These are phyloP conservation scores for Candida sanyiensis DNA, from an alignment of 805 yeast genomes.

Conservation along the genomic window DNA sequence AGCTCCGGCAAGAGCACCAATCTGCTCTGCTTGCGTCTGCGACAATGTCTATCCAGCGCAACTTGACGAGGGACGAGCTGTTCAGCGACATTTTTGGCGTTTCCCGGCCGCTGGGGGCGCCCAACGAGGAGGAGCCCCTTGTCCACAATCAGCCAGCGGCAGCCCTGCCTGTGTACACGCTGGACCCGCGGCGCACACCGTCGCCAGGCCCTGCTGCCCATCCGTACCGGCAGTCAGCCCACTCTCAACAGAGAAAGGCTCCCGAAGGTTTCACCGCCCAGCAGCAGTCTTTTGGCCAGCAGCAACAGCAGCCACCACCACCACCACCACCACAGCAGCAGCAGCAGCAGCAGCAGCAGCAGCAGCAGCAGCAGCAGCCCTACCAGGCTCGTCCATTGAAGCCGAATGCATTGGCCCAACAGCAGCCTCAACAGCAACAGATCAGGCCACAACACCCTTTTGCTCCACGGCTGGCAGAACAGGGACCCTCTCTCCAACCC, in stretches of 20 bases:
- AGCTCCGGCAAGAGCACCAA: not conserved
- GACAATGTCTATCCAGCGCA: slow-evolving; percentile 11
- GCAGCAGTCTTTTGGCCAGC: no score
- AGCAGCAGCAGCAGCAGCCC: slow-evolving; percentile 20
- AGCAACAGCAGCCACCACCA: slow-evolving; percentile 2
- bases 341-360: slow-evolving; percentile 15
- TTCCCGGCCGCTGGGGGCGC: slow-evolving; percentile 17
- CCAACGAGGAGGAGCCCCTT: not conserved
- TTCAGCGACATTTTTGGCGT: slow-evolving; percentile 29
- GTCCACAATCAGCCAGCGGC: not conserved
- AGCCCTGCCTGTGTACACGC: not conserved
- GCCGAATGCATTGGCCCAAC: slow-evolving; percentile 7
- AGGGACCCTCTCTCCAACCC: slow-evolving; percentile 7
- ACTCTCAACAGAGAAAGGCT: slow-evolving; percentile 8
- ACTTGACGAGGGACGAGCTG: slow-evolving; percentile 24
- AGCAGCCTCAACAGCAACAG: slow-evolving; percentile 4
- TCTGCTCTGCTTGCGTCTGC: not conserved
- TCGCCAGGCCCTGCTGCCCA: slow-evolving; percentile 7
- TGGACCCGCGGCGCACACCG: not conserved
- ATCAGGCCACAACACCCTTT: slow-evolving; percentile 2
- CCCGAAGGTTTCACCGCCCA: no score
- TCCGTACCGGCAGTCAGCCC: slow-evolving; percentile 5
- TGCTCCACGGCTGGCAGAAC: slow-evolving; percentile 3
- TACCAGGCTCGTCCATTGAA: no score
- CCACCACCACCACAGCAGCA: slow-evolving; percentile 12